These are phyloP conservation scores for Mycena sp. DNA, from an alignment of 1,284 basidiomycete species.

Conservation along the genomic window DNA sequence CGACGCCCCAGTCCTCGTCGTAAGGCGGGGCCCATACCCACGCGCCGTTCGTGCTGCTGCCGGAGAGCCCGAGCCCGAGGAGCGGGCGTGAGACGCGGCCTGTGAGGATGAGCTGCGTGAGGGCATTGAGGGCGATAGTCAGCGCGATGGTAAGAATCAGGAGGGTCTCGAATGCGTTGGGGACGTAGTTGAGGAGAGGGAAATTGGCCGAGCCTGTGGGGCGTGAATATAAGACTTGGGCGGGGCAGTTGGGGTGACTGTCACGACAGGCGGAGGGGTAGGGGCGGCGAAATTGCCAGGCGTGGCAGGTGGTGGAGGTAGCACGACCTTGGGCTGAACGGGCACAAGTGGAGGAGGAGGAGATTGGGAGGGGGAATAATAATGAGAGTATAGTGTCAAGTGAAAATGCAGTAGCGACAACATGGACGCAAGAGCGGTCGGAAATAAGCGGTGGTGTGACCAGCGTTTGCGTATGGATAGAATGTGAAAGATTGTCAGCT, in stretches of 20 bases:
- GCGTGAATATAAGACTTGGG: constrained; percentile 18
- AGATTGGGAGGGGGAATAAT: constrained; percentile 40
- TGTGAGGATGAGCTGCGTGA: constrained; percentile 67
- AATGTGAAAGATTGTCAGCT: constrained; percentile 71
- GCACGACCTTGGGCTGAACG: constrained; percentile 10
- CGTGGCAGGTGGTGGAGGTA: constrained; percentile 17
- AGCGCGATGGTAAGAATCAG: constrained; percentile 48
- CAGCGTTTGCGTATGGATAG: constrained; percentile 68
- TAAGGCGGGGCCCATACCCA: constrained; percentile 45
- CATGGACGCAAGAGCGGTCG: constrained; percentile 68
- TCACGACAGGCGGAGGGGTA: constrained; percentile 11
- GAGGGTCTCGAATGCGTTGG: constrained; percentile 72
- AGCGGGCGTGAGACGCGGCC: constrained; percentile 50
- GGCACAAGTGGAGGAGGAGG: constrained; percentile 6
- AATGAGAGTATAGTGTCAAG: constrained; percentile 59
- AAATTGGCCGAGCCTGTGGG: constrained; percentile 22
- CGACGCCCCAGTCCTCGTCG: constrained; percentile 80
- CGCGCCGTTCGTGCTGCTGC: constrained; percentile 14
- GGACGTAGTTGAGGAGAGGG: constrained; percentile 76
- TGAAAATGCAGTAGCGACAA: constrained; percentile 74
- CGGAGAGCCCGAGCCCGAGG: constrained; percentile 43
- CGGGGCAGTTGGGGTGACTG: neutral
- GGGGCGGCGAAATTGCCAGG: constrained; percentile 20
- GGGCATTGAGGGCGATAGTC: constrained; percentile 23
- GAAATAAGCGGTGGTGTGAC: constrained; percentile 69